Evolutionary conservation across 371 early-diverging fungal species (phyloP), one percentile per base, ranked within the genome.

Genomic region (Nematocida homosporus): DNA sequence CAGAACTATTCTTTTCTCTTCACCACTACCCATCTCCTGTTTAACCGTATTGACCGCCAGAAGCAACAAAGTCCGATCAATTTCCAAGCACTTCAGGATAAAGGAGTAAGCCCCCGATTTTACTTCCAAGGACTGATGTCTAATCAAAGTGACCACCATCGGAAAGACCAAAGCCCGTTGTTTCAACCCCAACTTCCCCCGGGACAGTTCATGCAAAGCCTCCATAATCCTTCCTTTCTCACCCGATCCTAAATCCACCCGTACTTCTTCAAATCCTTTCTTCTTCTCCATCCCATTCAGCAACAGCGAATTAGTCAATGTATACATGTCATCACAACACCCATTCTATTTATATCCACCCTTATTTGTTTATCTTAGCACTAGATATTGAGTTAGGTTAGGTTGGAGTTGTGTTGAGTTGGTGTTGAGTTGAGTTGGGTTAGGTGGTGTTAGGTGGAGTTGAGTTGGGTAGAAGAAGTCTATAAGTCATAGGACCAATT

Each of bases 31-130:
- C 41, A 63, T 38, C 53, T 72, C 75, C 63, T 72, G 75, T 55
- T 53, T 25, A 16, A 72, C 65, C 3, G 60, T 63, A 55, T 72
- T 72, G 16, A 72, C 75, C n/a, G 50, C 61, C n/a, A 72, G 75
- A 20, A 72, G 47, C 10, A 72, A 42, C 40, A 72, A 64, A 37
- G 63, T 52, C 23, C 32, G 42, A 50, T 72, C 75, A 4, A 38
- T 32, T 13, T 38, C 5, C 3, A 72, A 32, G 8, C 48, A 20
- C 4, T 53, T 25, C 23, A 72, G 50, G 23, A 72, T 52, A 52
- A 51, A 72, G 23, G 75, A 72, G 75, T 72, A 72, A 29, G 60
- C 60, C 20, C 23, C 10, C 51, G 25, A 72, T 55, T 72, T 72
- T 13, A 72, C 35, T 30, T 72, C 75, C 20, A 72, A 51, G 27